Conservation (phyloP, 2,329 filamentous ascomycete genomes). For the Botryotinia convoluta region DNA sequence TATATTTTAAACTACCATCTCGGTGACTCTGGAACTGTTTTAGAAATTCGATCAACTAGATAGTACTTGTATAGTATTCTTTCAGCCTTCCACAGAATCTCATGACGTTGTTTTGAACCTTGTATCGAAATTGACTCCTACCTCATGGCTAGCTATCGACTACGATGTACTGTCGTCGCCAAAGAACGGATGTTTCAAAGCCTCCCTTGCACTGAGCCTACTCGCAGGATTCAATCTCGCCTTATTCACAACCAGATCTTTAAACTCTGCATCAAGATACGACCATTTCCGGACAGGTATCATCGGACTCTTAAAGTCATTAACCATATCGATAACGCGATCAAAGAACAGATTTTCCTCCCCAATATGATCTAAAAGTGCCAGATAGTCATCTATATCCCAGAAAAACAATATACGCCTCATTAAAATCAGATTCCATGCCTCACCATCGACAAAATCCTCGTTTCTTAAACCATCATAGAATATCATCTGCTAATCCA, state of each 20-base stretch:
- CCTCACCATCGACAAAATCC: constrained; percentile 29
- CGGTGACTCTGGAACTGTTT: no score
- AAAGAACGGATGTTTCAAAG: not conserved
- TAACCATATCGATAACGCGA: constrained; percentile 36
- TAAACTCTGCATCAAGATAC: not conserved
- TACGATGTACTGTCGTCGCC: accelerated
- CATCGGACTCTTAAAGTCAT: not conserved
- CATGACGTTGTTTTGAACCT: not conserved
- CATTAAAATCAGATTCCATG: constrained; percentile 42
- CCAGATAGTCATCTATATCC: constrained; percentile 43
- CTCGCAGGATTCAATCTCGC: not conserved
- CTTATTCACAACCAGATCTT: not conserved
- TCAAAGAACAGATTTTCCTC: constrained; percentile 42
- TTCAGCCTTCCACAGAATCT: no score
- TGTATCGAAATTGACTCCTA: accelerated
- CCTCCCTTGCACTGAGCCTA: not conserved
- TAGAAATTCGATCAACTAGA: no score
- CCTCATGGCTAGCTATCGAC: accelerated
- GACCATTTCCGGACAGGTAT: not conserved
- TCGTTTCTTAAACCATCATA: constrained; percentile 28
- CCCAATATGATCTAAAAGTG: constrained; percentile 44
- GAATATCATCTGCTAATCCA: constrained; percentile 44
- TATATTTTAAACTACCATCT: no score
- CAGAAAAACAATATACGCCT: constrained; percentile 49
- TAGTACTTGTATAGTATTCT: no score